Percentiles rank a stretch among this genome's conserved stretches.
Conservation (phyloP, 495 filamentous ascomycete genomes). For the Pseudoneurospora amorphoporcata region DNA sequence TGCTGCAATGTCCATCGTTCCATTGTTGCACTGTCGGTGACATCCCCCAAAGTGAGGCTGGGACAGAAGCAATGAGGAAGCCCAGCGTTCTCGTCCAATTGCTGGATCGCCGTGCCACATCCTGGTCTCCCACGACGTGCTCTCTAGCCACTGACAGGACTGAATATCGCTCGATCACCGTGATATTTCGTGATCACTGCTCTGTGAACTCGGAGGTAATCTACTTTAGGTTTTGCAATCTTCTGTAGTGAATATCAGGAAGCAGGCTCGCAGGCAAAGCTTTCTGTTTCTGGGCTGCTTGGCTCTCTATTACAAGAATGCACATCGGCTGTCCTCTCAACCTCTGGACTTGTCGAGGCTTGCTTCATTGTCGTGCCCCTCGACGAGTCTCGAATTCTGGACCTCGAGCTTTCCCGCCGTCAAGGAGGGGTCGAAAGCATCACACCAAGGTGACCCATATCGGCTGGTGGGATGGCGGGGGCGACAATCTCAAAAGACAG, state of each 20-base stretch:
- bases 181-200: conserved; percentile 1
- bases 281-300: background rate
- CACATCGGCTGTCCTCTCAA: background rate
- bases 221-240: background rate
- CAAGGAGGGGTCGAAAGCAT: background rate
- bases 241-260: background rate
- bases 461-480: background rate
- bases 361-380: background rate
- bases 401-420: background rate
- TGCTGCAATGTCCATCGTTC: conserved; percentile 5
- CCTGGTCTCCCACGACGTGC: conserved; percentile 4
- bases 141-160: conserved; percentile 7
- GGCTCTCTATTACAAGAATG: background rate
- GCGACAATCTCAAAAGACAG: background rate
- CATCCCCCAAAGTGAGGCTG: conserved; percentile 13
- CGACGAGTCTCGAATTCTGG: background rate
- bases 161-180: background rate
- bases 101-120: conserved; percentile 7
- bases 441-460: background rate
- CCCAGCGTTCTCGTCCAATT: conserved; percentile 8
- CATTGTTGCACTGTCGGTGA: background rate
- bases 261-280: background rate
- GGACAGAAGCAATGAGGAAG: conserved; percentile 2
- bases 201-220: background rate
- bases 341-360: background rate